phyloP scores from a whole-genome alignment of 148 eudicot genomes.

The Silene uniflora region DNA sequence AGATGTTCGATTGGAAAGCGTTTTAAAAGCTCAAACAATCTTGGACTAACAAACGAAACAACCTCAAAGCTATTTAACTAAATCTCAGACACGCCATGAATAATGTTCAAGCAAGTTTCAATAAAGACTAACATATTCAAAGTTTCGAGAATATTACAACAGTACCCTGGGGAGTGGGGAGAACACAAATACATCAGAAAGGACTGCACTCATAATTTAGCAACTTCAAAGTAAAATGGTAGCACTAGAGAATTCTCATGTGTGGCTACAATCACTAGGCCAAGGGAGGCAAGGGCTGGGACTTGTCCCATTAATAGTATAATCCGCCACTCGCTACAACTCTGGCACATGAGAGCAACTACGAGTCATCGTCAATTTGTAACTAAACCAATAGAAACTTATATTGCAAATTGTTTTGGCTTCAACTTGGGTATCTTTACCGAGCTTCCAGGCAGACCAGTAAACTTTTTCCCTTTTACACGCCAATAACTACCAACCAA shows the following conservation, averaged over 20 bases:
- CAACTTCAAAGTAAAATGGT: not conserved
- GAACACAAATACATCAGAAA: not conserved
- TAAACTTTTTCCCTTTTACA: too few species aligned
- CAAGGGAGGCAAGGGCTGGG: too few species aligned
- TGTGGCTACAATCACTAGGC: not conserved
- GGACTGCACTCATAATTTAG: not conserved
- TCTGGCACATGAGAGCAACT: too few species aligned
- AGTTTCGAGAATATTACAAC: not conserved
- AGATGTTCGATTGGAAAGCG: not conserved
- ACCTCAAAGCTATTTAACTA: not conserved
- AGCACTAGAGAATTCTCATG: not conserved
- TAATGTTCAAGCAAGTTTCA: not conserved
- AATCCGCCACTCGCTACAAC: too few species aligned
- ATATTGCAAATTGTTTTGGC: not conserved
- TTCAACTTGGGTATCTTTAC: not conserved
- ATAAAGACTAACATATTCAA: not conserved
- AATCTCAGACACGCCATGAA: not conserved
- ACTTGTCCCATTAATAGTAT: too few species aligned
- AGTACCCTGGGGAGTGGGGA: not conserved
- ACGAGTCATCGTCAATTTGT: too few species aligned
- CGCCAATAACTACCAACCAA: too few species aligned
- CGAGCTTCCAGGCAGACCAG: not conserved
- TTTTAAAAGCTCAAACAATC: not conserved
- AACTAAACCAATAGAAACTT: not conserved
- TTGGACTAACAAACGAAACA: not conserved